Evolutionary conservation across 148 eudicot genomes (phyloP), one percentile per base, ranked within the genome.

Genomic region (Fagopyrum esculentum): DNA sequence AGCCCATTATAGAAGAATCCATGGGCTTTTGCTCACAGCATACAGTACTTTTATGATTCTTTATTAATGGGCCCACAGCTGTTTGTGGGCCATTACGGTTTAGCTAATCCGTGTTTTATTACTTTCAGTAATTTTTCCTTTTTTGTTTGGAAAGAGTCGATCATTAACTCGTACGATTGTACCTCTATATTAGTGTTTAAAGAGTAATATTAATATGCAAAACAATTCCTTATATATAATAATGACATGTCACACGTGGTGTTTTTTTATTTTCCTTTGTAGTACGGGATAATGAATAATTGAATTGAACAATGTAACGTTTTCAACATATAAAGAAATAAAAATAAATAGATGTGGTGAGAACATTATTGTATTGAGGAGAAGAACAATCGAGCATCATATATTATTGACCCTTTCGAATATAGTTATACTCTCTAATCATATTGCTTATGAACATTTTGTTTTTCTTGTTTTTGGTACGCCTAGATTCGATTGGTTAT

Each of bases 41-140:
- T 56, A 56, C 19, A 56, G 60, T 56, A 22, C 2, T 35, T 35
- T 35, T 56, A n/a, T 56, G 1, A 1, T 8, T n/a, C 9, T 56
- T 56, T 5, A 12, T 56, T n/a, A 16, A 56, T 56, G 35, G 68
- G 68, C 68, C 68, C 68, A 61, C 68, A 61, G 30, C 8, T 57
- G 64, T 57, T 57, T 22, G 64, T 57, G 64, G 64, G 64, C 64
- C 64, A 57, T 57, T 57, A 0, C 10, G 35, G 10, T 57, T 57
- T 57, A 57, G 15, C 17, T 52, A 52, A 8, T 17, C 17, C 17
- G 5, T 15, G 19, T 17, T 6, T 52, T 52, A 35, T 52, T 12
- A 15, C 10, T 52, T 52, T 52, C 17, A 12, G 17, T 12, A 15
- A 1, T 52, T 52, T 52, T 52, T 15, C 16, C n/a, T 52, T 1